These are phyloP conservation scores for Diutina sp. DNA, from an alignment of 1,139 yeast genomes.

Conservation along the genomic window DNA sequence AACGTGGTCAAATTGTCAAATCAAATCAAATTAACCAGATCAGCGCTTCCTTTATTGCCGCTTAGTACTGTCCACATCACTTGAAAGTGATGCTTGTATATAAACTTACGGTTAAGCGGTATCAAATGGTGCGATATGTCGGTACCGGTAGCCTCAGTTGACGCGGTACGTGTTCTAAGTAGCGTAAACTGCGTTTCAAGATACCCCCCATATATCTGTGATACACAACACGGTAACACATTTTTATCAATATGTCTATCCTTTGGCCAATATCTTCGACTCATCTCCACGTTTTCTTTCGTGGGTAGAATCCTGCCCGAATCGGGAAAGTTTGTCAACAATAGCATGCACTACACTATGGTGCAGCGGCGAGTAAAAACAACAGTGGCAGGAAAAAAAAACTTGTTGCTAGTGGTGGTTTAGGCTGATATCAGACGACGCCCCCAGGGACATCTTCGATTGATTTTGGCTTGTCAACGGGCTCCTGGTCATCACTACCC, in stretches of 20 bases:
- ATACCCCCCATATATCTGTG: no score
- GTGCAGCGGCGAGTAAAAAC: background rate
- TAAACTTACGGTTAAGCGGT: no score
- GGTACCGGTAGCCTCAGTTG: no score
- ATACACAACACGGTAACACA: no score
- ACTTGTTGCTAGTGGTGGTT: constrained; percentile 1
- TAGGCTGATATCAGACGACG: constrained; percentile 2
- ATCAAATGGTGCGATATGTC: no score
- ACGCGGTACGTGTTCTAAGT: no score
- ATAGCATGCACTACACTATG: background rate
- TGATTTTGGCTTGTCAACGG: background rate
- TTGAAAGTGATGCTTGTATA: no score
- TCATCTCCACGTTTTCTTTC: background rate
- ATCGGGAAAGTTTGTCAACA: background rate
- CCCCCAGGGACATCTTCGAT: constrained; percentile 1
- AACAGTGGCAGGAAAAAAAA: constrained; percentile 1
- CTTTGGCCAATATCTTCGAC: background rate
- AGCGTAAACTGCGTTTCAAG: no score
- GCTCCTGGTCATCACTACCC: background rate
- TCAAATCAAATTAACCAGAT: no score
- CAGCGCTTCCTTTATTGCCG: no score
- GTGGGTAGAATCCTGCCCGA: background rate
- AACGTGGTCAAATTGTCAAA: no score
- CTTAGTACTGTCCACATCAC: no score
- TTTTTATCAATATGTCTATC: background rate